A percentile compares a stretch with the other conserved stretches of the same genome.
These are phyloP conservation scores for Peronospora tabacina DNA, from an alignment of 352 stramenopile genomes.

Conservation along the genomic window DNA sequence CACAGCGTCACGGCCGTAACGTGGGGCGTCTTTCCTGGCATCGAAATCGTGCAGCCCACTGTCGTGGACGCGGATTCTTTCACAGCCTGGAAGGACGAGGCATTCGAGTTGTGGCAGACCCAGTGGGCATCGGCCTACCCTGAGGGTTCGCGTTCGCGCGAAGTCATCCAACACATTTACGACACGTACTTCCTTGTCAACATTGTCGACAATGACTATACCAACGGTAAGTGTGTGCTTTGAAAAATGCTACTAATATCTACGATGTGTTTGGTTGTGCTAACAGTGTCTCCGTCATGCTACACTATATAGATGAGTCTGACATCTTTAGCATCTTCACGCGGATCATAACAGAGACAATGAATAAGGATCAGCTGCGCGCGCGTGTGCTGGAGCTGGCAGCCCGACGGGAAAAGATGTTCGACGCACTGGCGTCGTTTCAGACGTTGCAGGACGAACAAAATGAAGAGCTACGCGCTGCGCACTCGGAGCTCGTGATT, in stretches of 20 bases:
- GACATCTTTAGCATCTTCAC: constrained; percentile 83
- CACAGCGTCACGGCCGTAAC: constrained; percentile 93
- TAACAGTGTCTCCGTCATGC: constrained; percentile 10
- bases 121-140: constrained; percentile 96
- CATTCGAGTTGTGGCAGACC: constrained; percentile 95
- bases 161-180: constrained; percentile 82
- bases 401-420: constrained; percentile 64
- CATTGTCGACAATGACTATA: constrained; percentile 98
- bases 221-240: constrained; percentile 38
- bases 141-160: constrained; percentile 49
- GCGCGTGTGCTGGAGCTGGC: constrained; percentile 63
- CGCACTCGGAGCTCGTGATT: constrained; percentile 38
- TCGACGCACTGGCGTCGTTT: constrained; percentile 63
- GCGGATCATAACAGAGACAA: constrained; percentile 72
- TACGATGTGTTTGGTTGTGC: background rate
- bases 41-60: constrained; percentile 92
- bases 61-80: constrained; percentile 97
- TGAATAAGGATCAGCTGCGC: constrained; percentile 70
- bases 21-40: constrained; percentile 95
- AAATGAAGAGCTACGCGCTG: constrained; percentile 39
- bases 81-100: constrained; percentile 92
- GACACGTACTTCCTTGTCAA: constrained; percentile 97
- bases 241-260: background rate
- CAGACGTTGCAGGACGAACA: constrained; percentile 57
- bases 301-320: constrained; percentile 40